phyloP scores from a whole-genome alignment of 2,329 filamentous ascomycete genomes.

The Domatiomyces catenatus region DNA sequence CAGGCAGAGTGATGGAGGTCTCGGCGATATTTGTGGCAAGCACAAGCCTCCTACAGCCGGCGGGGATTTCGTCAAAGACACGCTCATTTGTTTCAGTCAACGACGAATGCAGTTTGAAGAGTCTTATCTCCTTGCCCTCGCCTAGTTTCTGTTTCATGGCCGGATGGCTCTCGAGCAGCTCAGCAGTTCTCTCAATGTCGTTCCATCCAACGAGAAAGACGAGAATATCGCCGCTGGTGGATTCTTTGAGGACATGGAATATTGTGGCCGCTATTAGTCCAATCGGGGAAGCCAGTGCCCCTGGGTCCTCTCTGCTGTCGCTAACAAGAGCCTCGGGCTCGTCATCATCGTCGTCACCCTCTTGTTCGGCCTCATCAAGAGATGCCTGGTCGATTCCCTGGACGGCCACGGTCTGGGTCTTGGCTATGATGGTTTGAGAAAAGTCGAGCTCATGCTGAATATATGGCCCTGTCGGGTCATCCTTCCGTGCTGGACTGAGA shows the following conservation, averaged over 20 bases:
- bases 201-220: slow-evolving; percentile 88
- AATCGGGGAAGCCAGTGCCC: slow-evolving; percentile 17
- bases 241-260: slow-evolving; percentile 31
- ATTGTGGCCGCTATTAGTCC: slow-evolving; percentile 31
- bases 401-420: neutral
- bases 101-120: slow-evolving; percentile 34
- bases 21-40: slow-evolving; percentile 96
- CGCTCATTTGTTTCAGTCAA: slow-evolving; percentile 30
- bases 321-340: neutral
- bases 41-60: slow-evolving; percentile 74
- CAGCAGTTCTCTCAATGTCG: slow-evolving; percentile 62
- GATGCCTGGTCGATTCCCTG: neutral
- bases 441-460: neutral
- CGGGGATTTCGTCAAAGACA: slow-evolving; percentile 27
- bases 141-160: slow-evolving; percentile 28
- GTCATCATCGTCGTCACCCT: neutral
- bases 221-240: slow-evolving; percentile 52
- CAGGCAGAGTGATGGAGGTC: slow-evolving; percentile 93
- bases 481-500: neutral
- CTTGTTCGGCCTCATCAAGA: neutral
- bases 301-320: neutral
- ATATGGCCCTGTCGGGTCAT: neutral
- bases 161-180: slow-evolving; percentile 22
- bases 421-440: neutral
- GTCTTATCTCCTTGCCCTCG: slow-evolving; percentile 26